Base-by-base conservation (phyloP, 1,284 basidiomycete genomes). In the Caloboletus inedulis region DNA sequence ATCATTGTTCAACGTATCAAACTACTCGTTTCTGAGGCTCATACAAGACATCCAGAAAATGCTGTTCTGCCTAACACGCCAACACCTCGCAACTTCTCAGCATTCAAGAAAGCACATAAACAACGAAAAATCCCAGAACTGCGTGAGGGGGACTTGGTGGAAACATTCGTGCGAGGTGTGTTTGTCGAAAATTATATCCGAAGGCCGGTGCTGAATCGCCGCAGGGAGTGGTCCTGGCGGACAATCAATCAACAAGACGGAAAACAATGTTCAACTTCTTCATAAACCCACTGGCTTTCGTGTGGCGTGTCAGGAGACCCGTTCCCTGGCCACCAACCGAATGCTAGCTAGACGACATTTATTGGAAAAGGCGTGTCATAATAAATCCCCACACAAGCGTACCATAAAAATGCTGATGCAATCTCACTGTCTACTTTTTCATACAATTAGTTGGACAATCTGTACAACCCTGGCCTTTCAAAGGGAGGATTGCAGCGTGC, bases 171-270 rank as follows among this genome's bases (percentile, higher is more conserved):
- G 51, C 77, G 87, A 69, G 89, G 89, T 86, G 61, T 52, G 76
- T 62, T 35, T 25, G 7, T 42, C 8, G 23, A 18, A 27, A 34
- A n/a, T 29, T n/a, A 27, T 37, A 3, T 35, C 34, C 29, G n/a
- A 29, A 31, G 45, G 40, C 12, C 3, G 2, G 23, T 45, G 10
- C 33, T 57, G 19, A 62, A 53, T 49, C 19, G 9, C 10, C 37
- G 13, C 49, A 90, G 88, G 88, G 44, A 87, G 89, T 68, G 89
- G 89, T 25, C 89, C 89, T 63, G 89, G 89, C 27, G 89, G 89
- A 33, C 89, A 91, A 73, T 90, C 89, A 25, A 82, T 91, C 63
- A 91, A 91, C 74, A 91, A 91, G 74, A 90, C 89, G 53, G 78
- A 86, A 71, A 90, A 89, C 65, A 87, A 89, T 63, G 88, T 91